Base-by-base conservation (phyloP, 1,284 basidiomycete species). In the Kwoniella shivajii region DNA sequence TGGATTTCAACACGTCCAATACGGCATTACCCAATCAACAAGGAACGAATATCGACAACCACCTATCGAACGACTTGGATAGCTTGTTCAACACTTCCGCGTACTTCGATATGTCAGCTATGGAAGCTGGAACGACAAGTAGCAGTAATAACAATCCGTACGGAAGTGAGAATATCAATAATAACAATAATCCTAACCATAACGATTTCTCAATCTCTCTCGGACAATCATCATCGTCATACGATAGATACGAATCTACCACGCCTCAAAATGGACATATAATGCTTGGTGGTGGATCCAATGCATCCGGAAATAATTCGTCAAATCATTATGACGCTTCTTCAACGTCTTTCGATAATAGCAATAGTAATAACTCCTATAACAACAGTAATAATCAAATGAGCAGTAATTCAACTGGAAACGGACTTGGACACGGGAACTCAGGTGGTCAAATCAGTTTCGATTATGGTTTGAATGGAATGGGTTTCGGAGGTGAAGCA, bases 51-150 rank as follows among this genome's bases (percentile, higher is more conserved):
- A 42, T 55, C 20, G 44, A 44, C 24, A 16, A 60, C 46, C 50
- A 46, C n/a, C 54, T 45, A 7, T 22, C 61, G 1, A 57, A 60
- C 14, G 74, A 76, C 50, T 60, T 76, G 31, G 74, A 76, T 49
- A 63, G 69, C 4, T 50, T 76, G 29, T 76, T 76, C 69, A 76
- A 76, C 60, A 73, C 74, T 18, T 57, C 64, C 6, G 72, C 73
- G 22, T 76, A 76, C 65, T 73, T 76, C 55, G 69, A 73, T 52
- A 44, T 66, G n/a, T 59, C 59, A 4, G 65, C 66, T 14, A 44
- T 52, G 24, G 51, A 54, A 42, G 41, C 42, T 4, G 41, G 60
- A 2, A 56, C 58, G 29, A 49, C 29, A n/a, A n/a, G n/a, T n/a
- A n/a, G n/a, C n/a, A n/a, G n/a, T n/a, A n/a, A n/a, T n/a, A n/a